These are phyloP conservation scores for Knoxia roxburghii DNA, from an alignment of 257 asterid species.

Conservation along the genomic window DNA sequence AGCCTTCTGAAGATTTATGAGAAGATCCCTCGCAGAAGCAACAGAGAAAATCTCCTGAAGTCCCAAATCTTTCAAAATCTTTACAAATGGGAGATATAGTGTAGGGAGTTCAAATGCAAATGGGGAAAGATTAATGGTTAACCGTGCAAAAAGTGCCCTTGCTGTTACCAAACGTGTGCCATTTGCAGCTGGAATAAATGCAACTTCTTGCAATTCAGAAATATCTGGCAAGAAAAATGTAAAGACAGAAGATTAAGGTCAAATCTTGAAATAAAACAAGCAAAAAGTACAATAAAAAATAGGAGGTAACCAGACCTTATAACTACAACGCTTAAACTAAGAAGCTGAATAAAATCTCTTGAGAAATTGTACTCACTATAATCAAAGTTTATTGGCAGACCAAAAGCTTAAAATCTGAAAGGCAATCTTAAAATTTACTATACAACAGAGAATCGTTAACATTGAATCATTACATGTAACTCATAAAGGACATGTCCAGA, in stretches of 20 bases:
- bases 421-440: neutral
- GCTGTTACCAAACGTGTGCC: conserved; percentile 92
- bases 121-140: conserved; percentile 84
- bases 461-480: neutral
- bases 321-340: neutral
- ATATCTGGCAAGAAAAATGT: conserved; percentile 45
- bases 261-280: neutral
- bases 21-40: conserved; percentile 73
- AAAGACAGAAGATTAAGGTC: neutral
- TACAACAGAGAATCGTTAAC: neutral
- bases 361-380: neutral
- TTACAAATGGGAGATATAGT: conserved; percentile 70
- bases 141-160: conserved; percentile 78
- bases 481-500: neutral
- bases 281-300: neutral
- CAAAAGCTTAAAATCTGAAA: neutral
- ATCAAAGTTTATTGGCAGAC: neutral
- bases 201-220: conserved; percentile 61
- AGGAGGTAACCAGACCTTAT: neutral
- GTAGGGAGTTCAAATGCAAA: conserved; percentile 94
- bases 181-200: conserved; percentile 93
- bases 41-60: conserved; percentile 71
- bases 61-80: conserved; percentile 75
- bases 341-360: neutral
- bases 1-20: conserved; percentile 67